Base-by-base conservation (phyloP, 2,329 filamentous ascomycete genomes). In the Diaporthe batatas region DNA sequence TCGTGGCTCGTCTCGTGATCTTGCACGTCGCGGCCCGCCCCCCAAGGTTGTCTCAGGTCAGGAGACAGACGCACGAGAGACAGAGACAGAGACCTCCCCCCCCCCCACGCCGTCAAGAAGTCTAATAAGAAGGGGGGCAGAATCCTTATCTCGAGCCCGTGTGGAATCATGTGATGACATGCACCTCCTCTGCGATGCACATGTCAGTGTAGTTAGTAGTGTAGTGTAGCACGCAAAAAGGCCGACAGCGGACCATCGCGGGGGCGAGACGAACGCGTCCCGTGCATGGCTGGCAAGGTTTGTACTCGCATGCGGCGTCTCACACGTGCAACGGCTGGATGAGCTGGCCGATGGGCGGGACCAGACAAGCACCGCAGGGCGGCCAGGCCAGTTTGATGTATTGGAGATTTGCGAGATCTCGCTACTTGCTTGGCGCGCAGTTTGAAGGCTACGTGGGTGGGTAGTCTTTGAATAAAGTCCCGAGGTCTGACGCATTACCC, bases 341-440 rank as follows among this genome's bases (percentile, higher is more conserved):
- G 44, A 32, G 59, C 59, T 42, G 25, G 39, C 32, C 18, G 32
- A n/a, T 23, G 47, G n/a, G 11, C 21, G 8, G 47, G 21, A 49
- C 8, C 47, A 23, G 21, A 49, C 47, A 23, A 1, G 47, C n/a
- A 23, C 8, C 0, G n/a, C 47, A 49, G 47, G 47, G 47, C 47
- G 21, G n/a, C 34, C 21, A 11, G 34, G n/a, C 29, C 29, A 29
- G 29, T 23, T 65, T 47, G 16, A 67, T 39, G 29, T 53, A 53
- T 29, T 67, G 32, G n/a, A 67, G 62, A 67, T 67, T 67, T 67
- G 62, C 62, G 62, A 67, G 62, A 67, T 67, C 62, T 67, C n/a
- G 32, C 62, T 53, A 67, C 39, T 67, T 67, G 29, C 62, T 67
- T 67, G 62, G 62, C 62, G 62, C 32, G 32, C 32, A 12, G 47